These are phyloP conservation scores for Populus simonii DNA, from an alignment of 345 rosid species.

Conservation along the genomic window DNA sequence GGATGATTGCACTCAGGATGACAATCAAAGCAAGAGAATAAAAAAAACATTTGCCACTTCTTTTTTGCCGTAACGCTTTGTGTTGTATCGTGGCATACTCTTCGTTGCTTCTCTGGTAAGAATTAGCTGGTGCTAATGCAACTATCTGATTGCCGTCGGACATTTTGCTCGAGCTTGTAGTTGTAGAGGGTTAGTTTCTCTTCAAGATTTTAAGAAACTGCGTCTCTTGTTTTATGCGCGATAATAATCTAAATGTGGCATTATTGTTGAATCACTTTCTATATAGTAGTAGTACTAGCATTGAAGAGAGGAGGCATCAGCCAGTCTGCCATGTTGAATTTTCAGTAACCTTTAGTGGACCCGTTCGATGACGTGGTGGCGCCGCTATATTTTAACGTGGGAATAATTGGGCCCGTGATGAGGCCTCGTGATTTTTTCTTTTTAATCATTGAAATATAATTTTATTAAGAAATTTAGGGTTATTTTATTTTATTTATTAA, in stretches of 20 bases:
- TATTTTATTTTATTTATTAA: no score
- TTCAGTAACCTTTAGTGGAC: no score
- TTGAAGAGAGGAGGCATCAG: no score
- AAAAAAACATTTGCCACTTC: slow-evolving; percentile 44
- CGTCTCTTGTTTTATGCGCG: not conserved
- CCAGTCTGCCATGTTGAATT: no score
- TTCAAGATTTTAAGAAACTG: not conserved
- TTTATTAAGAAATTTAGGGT: no score
- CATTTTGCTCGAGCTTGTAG: slow-evolving; percentile 17
- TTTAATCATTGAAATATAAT: no score
- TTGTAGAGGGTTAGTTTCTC: not conserved
- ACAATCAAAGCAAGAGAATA: slow-evolving; percentile 38
- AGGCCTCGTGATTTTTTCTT: no score
- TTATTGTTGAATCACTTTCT: no score
- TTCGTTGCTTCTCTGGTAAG: slow-evolving; percentile 39
- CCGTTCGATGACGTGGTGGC: no score
- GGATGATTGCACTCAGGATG: slow-evolving; percentile 20
- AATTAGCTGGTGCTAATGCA: slow-evolving; percentile 29
- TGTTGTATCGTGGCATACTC: slow-evolving; percentile 9
- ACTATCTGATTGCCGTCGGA: slow-evolving; percentile 21
- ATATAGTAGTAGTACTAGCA: not conserved
- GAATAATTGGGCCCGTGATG: no score
- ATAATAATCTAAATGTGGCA: no score
- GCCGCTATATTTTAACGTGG: no score
- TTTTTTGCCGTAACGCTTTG: not conserved